A percentile compares a stretch with the other conserved stretches of the same genome.
These are phyloP conservation scores for Diaporthe sp. DNA, from an alignment of 2,329 filamentous ascomycete species.

Conservation along the genomic window DNA sequence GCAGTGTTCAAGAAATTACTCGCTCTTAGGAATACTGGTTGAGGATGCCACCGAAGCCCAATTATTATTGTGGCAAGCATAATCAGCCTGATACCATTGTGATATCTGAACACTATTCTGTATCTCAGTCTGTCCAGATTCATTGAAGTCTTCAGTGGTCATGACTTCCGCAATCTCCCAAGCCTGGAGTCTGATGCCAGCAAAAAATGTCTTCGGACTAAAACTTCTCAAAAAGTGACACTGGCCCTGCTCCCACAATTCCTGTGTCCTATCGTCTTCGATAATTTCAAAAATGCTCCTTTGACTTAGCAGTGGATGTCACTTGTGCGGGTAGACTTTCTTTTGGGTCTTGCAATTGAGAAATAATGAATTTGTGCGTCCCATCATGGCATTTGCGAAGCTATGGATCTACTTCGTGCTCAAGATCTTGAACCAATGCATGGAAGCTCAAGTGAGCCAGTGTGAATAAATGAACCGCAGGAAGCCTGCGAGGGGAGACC, in stretches of 20 bases:
- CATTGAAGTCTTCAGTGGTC: background rate
- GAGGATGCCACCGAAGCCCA: background rate
- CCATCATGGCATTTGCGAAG: background rate
- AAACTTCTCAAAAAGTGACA: background rate
- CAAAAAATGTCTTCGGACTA: background rate
- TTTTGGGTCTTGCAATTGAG: background rate
- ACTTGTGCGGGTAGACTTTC: rapidly evolving
- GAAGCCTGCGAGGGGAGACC: background rate
- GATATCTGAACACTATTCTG: background rate
- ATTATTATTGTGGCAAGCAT: background rate
- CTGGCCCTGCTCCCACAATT: too few relatives aligned
- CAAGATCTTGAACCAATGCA: background rate
- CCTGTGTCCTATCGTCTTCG: too few relatives aligned
- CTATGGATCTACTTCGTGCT: background rate
- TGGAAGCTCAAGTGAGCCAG: background rate
- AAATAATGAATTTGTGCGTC: background rate
- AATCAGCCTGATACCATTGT: background rate
- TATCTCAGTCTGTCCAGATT: background rate
- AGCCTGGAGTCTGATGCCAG: background rate
- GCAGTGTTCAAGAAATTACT: background rate
- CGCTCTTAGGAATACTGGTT: background rate
- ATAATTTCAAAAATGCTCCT: background rate
- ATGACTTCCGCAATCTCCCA: background rate
- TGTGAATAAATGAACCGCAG: too few relatives aligned
- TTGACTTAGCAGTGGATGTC: background rate